Percentiles rank a stretch among this genome's conserved stretches.
phyloP scores from a whole-genome alignment of 2,329 filamentous ascomycete genomes.

The Atkinsonella texensis region DNA sequence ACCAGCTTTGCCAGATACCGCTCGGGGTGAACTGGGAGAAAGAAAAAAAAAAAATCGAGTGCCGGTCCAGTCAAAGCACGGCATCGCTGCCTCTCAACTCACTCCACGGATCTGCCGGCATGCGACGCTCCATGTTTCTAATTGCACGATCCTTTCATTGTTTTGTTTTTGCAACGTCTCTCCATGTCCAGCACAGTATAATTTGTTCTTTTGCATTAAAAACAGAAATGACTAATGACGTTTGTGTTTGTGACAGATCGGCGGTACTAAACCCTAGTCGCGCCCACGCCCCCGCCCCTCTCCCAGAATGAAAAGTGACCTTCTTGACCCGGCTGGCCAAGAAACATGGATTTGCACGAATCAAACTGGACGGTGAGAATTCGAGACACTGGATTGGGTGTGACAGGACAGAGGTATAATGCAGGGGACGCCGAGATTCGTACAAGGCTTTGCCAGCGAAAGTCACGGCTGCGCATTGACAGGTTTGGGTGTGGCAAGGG shows the following conservation, averaged over 20 bases:
- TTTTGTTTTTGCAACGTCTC: background rate
- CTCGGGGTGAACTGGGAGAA: background rate
- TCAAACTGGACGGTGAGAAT: background rate
- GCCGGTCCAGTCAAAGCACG: background rate
- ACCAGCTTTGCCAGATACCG: background rate
- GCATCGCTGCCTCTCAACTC: too few species aligned
- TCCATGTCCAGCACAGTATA: background rate
- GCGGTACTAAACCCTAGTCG: slow-evolving; percentile 8
- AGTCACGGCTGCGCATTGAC: background rate
- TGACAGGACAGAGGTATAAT: background rate
- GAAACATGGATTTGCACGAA: background rate
- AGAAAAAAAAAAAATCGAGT: background rate
- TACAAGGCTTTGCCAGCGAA: background rate
- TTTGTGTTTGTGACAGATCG: slow-evolving; percentile 10
- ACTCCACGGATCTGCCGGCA: background rate
- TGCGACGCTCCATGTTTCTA: background rate
- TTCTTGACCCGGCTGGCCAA: background rate
- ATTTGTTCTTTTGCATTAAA: background rate
- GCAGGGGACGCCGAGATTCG: background rate
- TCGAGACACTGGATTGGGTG: background rate
- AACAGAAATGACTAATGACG: slow-evolving; percentile 7
- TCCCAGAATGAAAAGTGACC: background rate
- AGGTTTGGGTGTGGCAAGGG: background rate
- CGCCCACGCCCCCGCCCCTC: background rate
- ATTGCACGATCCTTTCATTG: background rate